Evolutionary conservation across 1,284 basidiomycete species (phyloP), one percentile per base, ranked within the genome.

Genomic region (Cronartium quercuum): DNA sequence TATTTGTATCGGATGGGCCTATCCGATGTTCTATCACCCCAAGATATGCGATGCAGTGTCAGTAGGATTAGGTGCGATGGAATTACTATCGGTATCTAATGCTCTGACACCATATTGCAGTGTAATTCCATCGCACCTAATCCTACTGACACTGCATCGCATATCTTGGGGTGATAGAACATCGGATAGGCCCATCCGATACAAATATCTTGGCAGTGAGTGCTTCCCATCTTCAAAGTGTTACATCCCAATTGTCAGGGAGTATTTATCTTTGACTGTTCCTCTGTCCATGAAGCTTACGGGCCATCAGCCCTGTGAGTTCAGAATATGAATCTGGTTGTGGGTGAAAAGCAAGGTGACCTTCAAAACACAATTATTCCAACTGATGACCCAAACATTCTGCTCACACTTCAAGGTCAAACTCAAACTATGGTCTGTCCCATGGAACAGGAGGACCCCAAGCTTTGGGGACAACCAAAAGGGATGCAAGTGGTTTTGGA

Each of bases 251-350:
- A 60, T 21, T 37, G 3, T 10, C 55, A 68, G 10, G 55, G 51
- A 38, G 51, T 68, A 3, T 68, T 61, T 40, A 18, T 68, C 0
- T 68, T 68, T 68, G 67, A 68, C 60, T 68, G 51, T 29, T 68
- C 37, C 1, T 68, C 57, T 6, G 55, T 57, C 3, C 67, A 68
- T 61, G 34, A 38, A 6, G 34, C 47, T 40, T 40, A 57, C n/a
- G 10, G 44, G 24, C 13, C 42, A 3, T 24, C 10, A 21, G 67
- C 67, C 4, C 51, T 68, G 9, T 15, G 34, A 4, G 38, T 29
- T 12, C 67, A 68, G 13, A 68, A 61, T 15, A 68, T 68, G 67
- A 68, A 68, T 68, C 55, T 68, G 6, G 34, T 12, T 3, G 7
- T 57, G 3, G 67, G 67, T 18, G 57, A 57, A 38, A 68, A 68